A percentile compares a stretch with the other conserved stretches of the same genome.
Conservation (phyloP, 1,284 basidiomycete species). For the Leccinum subfulvum region DNA sequence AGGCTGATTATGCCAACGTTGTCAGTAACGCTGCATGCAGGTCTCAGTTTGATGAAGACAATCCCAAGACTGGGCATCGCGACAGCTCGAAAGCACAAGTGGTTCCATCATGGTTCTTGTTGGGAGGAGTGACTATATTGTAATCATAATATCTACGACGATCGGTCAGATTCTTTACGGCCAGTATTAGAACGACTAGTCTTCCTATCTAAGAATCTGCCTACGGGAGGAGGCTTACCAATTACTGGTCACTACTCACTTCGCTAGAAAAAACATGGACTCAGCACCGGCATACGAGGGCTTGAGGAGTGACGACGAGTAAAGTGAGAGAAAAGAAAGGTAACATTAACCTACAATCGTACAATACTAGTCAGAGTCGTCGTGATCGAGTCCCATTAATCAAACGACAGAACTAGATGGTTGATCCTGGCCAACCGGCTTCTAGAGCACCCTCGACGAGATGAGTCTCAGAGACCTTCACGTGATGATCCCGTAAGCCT, state of each 20-base stretch:
- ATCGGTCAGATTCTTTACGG: too few species aligned
- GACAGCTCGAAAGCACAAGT: too few species aligned
- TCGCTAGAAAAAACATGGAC: not conserved
- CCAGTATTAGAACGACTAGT: too few species aligned
- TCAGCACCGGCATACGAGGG: not conserved
- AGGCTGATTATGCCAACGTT: too few species aligned
- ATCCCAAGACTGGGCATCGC: too few species aligned
- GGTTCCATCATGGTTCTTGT: too few species aligned
- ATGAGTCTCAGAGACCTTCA: slow-evolving; percentile 30
- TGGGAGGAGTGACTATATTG: too few species aligned
- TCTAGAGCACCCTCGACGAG: not conserved
- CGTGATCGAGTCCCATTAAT: not conserved
- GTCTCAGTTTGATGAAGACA: too few species aligned
- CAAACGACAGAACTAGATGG: not conserved
- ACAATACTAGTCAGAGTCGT: not conserved
- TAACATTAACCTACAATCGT: not conserved
- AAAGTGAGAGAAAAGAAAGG: not conserved
- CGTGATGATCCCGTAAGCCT: slow-evolving; percentile 34
- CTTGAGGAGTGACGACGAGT: not conserved
- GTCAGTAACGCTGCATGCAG: too few species aligned
- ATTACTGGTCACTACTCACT: not conserved
- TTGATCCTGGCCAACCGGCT: not conserved
- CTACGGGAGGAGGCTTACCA: too few species aligned
- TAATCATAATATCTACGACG: too few species aligned
- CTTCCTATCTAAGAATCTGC: too few species aligned